Evolutionary conservation across 331 rosid genomes (phyloP), one percentile per base, ranked within the genome.

Genomic region (Cucumis variabilis): DNA sequence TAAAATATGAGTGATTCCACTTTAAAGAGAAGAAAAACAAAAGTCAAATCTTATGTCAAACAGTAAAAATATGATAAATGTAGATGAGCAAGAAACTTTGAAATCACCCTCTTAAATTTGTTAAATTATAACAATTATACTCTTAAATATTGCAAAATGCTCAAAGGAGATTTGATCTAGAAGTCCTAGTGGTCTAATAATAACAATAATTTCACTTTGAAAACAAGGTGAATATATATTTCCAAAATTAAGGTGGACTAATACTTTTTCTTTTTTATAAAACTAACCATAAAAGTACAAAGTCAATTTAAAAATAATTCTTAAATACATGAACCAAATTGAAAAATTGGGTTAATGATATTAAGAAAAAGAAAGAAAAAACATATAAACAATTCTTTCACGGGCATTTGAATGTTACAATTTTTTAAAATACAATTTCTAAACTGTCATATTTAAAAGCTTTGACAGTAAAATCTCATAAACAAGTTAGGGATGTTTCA

Each of bases 41-140:
- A 74, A 41, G 53, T 74, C 80, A 74, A 44, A 19, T 19, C 53
- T 41, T 21, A 74, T 17, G 24, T 11, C 55, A 41, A 74, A 74
- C 58, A 74, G 80, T 74, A 37, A 74, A 74, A 30, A 25, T 3
- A 73, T 73, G 79, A 73, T 73, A 71, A 30, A 28, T 23, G n/a
- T 30, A 71, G 3, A 71, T 71, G 50, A 71, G 41, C 33, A 71
- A 71, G 77, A 30, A 33, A 72, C 11, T 19, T 72, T 21, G 20
- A 72, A 33, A 37, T 53, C 60, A 53, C 23, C 65, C 23, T 58
- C 65, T 17, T 58, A 58, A 58, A 58, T 58, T 58, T 58, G 21
- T 58, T 58, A 60, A 60, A 60, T 19, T 19, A 9, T 60, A 17
- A 60, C 3, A 62, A 20, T 62, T 20, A 8, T 20, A 62, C 67